These are phyloP conservation scores for Fusarium metavorans DNA, from an alignment of 2,329 filamentous ascomycete genomes.

Conservation along the genomic window DNA sequence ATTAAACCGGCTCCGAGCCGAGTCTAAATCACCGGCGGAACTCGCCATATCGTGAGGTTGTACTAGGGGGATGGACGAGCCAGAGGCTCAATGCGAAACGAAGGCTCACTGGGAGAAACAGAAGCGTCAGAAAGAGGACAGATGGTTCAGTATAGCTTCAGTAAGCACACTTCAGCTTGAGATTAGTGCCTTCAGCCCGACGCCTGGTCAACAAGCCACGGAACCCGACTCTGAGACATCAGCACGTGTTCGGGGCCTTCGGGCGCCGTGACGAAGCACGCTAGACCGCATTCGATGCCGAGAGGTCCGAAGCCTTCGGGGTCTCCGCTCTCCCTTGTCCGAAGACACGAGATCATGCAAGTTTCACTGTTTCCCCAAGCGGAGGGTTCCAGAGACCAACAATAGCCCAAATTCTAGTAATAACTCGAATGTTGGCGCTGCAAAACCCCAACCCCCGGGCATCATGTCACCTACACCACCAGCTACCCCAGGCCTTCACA, in stretches of 20 bases:
- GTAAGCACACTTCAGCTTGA: neutral
- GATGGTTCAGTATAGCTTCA: neutral
- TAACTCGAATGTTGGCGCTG: neutral
- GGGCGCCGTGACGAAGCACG: neutral
- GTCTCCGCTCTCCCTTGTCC: neutral
- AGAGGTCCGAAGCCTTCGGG: neutral
- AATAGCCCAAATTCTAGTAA: too few relatives aligned
- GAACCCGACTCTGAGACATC: neutral
- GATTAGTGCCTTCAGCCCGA: neutral
- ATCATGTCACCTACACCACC: neutral
- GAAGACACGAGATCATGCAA: neutral
- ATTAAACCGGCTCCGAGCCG: slow-evolving; percentile 5
- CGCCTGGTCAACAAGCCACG: neutral
- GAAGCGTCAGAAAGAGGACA: neutral
- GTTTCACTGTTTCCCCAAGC: neutral
- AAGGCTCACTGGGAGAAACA: neutral
- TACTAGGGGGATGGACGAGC: too few relatives aligned
- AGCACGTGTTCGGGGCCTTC: neutral
- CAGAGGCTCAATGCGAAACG: neutral
- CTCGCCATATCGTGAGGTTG: neutral
- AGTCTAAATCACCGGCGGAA: neutral
- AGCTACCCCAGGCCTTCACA: neutral
- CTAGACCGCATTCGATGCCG: neutral
- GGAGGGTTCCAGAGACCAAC: neutral
- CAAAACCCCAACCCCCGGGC: neutral